These are phyloP conservation scores for Elsinoe australis DNA, from an alignment of 2,329 filamentous ascomycete species.

Conservation along the genomic window DNA sequence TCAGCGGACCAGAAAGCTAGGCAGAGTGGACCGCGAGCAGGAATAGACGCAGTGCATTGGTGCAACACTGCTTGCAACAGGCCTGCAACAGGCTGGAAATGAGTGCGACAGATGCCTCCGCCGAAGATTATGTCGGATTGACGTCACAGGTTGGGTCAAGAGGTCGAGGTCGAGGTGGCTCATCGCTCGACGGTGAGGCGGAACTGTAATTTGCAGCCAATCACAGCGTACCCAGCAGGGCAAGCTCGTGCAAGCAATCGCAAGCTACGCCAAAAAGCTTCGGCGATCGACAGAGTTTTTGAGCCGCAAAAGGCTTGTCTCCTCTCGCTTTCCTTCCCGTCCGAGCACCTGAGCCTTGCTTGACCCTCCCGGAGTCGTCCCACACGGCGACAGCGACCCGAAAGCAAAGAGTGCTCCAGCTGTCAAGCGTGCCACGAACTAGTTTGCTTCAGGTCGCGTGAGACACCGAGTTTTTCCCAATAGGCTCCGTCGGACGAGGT, in stretches of 20 bases:
- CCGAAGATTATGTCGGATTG: background rate
- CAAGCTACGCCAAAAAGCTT: constrained; percentile 9
- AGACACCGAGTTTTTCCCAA: no score
- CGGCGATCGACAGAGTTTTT: background rate
- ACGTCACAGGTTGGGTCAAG: constrained; percentile 6
- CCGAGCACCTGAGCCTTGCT: background rate
- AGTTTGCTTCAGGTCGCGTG: no score
- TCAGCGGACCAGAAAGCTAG: constrained; percentile 7
- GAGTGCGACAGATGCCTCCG: background rate
- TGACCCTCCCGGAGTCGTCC: no score
- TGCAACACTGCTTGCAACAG: background rate
- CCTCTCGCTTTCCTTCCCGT: background rate
- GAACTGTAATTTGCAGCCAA: no score
- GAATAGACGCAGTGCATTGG: background rate
- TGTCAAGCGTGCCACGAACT: no score
- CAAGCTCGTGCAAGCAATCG: constrained; percentile 9
- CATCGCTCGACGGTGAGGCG: no score
- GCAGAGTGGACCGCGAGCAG: background rate
- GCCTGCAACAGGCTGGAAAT: constrained; percentile 5
- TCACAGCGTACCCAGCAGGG: background rate
- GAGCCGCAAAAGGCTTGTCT: constrained; percentile 12
- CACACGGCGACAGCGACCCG: no score
- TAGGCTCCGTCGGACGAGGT: background rate
- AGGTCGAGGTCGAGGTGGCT: background rate
- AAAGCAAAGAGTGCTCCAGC: no score